Percentiles rank a stretch among this genome's conserved stretches.
Evolutionary conservation across 2,329 filamentous ascomycete species (phyloP).

Genomic region (Fusarium haematococcum): DNA sequence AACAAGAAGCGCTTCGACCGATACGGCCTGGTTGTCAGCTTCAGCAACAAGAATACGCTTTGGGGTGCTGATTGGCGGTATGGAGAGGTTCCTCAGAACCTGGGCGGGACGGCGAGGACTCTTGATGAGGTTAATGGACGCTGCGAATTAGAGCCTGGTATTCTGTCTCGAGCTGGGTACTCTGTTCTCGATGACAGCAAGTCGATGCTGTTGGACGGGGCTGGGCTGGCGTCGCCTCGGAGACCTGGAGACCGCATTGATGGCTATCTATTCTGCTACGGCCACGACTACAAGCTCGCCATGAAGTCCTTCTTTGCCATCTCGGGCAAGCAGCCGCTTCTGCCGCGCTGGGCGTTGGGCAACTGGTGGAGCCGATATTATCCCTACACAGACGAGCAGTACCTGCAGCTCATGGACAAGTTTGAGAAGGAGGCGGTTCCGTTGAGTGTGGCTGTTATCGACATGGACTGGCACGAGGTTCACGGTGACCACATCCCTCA

Average conservation of each 20-base stretch:
- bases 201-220: slow-evolving; percentile 66
- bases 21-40: slow-evolving; percentile 59
- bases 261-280: slow-evolving; percentile 71
- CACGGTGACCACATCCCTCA: slow-evolving; percentile 56
- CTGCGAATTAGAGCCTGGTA: slow-evolving; percentile 60
- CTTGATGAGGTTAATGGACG: slow-evolving; percentile 66
- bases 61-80: slow-evolving; percentile 59
- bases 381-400: slow-evolving; percentile 66
- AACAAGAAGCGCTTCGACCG: slow-evolving; percentile 67
- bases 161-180: slow-evolving; percentile 63
- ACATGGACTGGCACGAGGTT: slow-evolving; percentile 76
- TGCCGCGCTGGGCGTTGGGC: slow-evolving; percentile 69
- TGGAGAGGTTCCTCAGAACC: slow-evolving; percentile 54
- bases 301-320: slow-evolving; percentile 66
- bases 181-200: slow-evolving; percentile 65
- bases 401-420: slow-evolving; percentile 67
- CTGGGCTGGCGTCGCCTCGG: slow-evolving; percentile 64
- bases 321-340: slow-evolving; percentile 65
- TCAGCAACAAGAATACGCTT: slow-evolving; percentile 55
- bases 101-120: slow-evolving; percentile 64
- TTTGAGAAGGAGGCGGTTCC: slow-evolving; percentile 65
- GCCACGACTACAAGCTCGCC: slow-evolving; percentile 65
- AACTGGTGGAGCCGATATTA: slow-evolving; percentile 77
- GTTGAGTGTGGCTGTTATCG: slow-evolving; percentile 69
- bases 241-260: slow-evolving; percentile 62